Base-by-base conservation (phyloP, 2,329 filamentous ascomycete genomes). In the Aspergillus sp. region DNA sequence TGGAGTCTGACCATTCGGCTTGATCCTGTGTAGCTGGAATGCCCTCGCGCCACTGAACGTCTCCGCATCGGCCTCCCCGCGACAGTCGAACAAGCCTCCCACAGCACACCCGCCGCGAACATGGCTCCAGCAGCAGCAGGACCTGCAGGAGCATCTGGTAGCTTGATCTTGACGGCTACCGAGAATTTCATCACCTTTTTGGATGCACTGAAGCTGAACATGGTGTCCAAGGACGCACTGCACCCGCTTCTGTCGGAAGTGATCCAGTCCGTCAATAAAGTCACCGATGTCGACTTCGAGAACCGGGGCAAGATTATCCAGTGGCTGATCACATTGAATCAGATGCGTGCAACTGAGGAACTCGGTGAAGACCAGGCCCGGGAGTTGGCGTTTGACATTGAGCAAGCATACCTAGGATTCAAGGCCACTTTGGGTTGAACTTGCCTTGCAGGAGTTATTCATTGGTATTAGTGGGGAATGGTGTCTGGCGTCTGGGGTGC, bases 181-280 rank as follows among this genome's bases (percentile, higher is more conserved):
- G 93, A 99, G 76, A 96, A 97, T 75, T 99, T 99, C 76, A 99
- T 99, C 76, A 99, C 95, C 0, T 94, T 99, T 73, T 85, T 99
- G 55, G 95, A 99, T 74, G 96, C 95, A 15, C 85, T 99, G 69
- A 93, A 93, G 74, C 87, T 99, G 57, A 93, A 94, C 48, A 87
- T 98, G 70, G 83, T 96, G 10, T 94, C 94, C 51, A 99, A 99
- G 74, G 94, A 98, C 76, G 92, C 95, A 64, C 82, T 99, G n/a
- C 96, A 99, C 73, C 95, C 95, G 3, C 82, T 99, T 19, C 84
- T 99, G 2, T 94, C 93, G 1, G 95, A 98, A 69, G 92, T 97
- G 17, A 99, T 99, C 63, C 94, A 97, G 72, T 93, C 92, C 2
- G 94, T 97, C 65, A 98, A 98, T 79, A 95, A 96, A 72, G 95